Base-by-base conservation (phyloP, 139 green algal species). In the Micromonas commoda region DNA sequence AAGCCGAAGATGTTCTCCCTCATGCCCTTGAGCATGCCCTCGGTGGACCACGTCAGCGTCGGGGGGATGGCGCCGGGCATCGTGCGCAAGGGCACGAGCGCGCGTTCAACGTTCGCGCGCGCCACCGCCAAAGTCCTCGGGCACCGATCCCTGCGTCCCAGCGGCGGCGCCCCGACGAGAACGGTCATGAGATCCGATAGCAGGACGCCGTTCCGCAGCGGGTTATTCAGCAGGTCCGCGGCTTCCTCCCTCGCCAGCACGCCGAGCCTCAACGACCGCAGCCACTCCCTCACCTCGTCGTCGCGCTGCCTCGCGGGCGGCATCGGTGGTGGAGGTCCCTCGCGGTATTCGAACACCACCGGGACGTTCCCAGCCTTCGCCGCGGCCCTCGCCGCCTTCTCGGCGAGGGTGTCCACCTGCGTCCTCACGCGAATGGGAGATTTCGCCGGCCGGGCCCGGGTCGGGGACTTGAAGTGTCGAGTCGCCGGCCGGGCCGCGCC, bases 181-280 rank as follows among this genome's bases (percentile, higher is more conserved):
- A 68, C 61, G n/a, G 61, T 68, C n/a, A 68, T 29, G 9, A 68
- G 16, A 20, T 68, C 61, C n/a, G n/a, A 35, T 13, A 68, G 61
- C 4, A 68, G 61, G 16, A 68, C 61, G 61, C 61, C 61, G 61
- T 68, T 68, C 28, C 61, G 61, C n/a, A 68, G 61, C 61, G 61
- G 61, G 26, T 68, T 68, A 13, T 13, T 20, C 9, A 68, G 26
- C 61, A 68, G 24, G 16, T 29, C n/a, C 61, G 61, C 61, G 16
- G 61, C 61, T 20, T 68, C 61, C 26, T 68, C 61, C 4, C 61
- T 13, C 26, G n/a, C 16, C 61, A 20, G 20, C n/a, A 68, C 61
- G 24, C 26, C n/a, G 5, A 68, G 28, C 61, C 61, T 13, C 61
- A 68, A 20, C 61, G 61, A 68, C 24, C 16, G 6, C 9, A 68